phyloP scores from a whole-genome alignment of 1,139 yeast species.

The Pichia sp. region DNA sequence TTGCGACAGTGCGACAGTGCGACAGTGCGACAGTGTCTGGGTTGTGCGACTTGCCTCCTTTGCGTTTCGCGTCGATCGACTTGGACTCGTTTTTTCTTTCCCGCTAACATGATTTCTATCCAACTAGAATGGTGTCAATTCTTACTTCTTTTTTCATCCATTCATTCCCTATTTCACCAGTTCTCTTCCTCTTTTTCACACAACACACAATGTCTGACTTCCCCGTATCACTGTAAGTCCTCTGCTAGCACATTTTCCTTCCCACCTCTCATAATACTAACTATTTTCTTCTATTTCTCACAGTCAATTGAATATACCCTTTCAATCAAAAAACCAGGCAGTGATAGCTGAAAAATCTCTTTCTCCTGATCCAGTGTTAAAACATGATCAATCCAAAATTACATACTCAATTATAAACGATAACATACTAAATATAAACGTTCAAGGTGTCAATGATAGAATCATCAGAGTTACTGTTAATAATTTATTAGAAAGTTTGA shows the following conservation, averaged over 20 bases:
- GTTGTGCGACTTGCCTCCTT: no score
- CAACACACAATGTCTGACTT: not conserved
- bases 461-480: conserved; percentile 67
- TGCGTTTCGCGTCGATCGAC: no score
- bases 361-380: conserved; percentile 73
- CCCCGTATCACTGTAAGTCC: conserved; percentile 6
- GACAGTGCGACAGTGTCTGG: no score
- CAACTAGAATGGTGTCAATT: no score
- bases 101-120: no score
- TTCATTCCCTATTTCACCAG: no score
- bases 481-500: conserved; percentile 57
- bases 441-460: conserved; percentile 55
- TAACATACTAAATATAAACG: conserved; percentile 35
- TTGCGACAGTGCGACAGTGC: no score
- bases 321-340: conserved; percentile 55
- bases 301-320: conserved; percentile 55
- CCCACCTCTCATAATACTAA: not conserved
- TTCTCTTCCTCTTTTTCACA: no score
- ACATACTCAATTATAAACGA: conserved; percentile 3
- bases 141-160: no score
- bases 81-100: no score
- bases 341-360: conserved; percentile 53
- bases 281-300: not conserved
- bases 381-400: conserved; percentile 43
- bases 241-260: not conserved